Base-by-base conservation (phyloP, 108 stramenopile species). In the Nitzschia inconspicua region DNA sequence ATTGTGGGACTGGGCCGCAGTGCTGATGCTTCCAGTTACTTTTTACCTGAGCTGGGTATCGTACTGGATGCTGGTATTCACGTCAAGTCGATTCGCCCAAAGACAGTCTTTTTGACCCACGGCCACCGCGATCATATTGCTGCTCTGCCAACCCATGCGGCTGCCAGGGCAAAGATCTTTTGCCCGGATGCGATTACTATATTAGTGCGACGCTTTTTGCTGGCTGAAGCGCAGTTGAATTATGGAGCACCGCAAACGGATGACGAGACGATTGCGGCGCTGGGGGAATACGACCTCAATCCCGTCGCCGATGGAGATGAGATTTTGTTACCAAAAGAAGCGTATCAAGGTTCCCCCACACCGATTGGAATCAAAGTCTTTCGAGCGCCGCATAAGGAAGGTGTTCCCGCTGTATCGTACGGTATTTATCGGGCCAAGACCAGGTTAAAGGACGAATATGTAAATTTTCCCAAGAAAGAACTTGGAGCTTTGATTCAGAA, bases 71-170 rank as follows among this genome's bases (percentile, higher is more conserved):
- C 76, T 18, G 80, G 80, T 0, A 27, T 81, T 16, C 73, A 77
- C 50, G 67, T 77, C 14, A 74, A 73, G 47, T 75, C 73, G 16
- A 29, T 81, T 11, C 3, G 53, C 9, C 80, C 77, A 10, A 68
- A 47, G 49, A 75, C 73, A 26, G 80, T 82, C 1, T 35, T 82
- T 42, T 43, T 82, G 34, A 82, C 77, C 11, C 80, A 82, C 51
- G 80, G 80, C 10, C 80, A 82, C 44, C 77, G 80, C 18, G 80
- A 82, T 47, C 80, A 82, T 37, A 82, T 75, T 44, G 77, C 60
- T 41, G 80, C 80, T 3, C 50, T 82, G 29, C 80, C 80, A 5
- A 62, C 68, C 1, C 77, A 75, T 54, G 70, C 70, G 4, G 49
- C 40, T 4, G 42, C 44, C 22, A 63, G 55, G 24, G 60, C 76